A percentile compares a stretch with the other conserved stretches of the same genome.
phyloP scores from a whole-genome alignment of 2,329 filamentous ascomycete species.

The Fusarium praegraminearum region DNA sequence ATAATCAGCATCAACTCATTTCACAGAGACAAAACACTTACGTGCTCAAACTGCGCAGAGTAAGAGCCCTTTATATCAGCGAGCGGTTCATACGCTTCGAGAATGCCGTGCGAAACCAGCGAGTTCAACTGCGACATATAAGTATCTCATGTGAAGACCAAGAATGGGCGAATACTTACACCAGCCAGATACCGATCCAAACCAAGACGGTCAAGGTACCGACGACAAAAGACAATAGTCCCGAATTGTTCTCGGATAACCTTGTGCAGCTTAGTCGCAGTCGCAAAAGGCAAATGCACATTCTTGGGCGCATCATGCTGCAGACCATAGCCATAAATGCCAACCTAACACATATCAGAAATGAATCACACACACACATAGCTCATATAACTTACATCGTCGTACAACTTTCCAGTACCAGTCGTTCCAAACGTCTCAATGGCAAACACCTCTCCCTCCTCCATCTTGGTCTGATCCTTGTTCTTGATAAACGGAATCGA shows the following conservation, averaged over 20 bases:
- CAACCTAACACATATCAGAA: constrained; percentile 50
- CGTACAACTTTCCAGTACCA: constrained; percentile 81
- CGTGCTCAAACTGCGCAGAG: constrained; percentile 73
- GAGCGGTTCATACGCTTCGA: constrained; percentile 68
- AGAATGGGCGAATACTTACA: constrained; percentile 51
- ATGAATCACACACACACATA: rapidly evolving
- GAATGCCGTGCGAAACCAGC: constrained; percentile 67
- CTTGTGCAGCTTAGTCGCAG: constrained; percentile 68
- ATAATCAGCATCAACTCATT: constrained; percentile 3
- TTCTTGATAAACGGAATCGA: constrained; percentile 91
- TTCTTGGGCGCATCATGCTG: constrained; percentile 53
- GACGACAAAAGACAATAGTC: constrained; percentile 69
- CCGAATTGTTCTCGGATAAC: constrained; percentile 73
- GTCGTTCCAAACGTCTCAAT: constrained; percentile 95
- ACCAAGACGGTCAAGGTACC: constrained; percentile 74
- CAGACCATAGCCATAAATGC: constrained; percentile 65
- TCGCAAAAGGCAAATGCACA: constrained; percentile 58
- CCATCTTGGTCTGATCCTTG: constrained; percentile 89
- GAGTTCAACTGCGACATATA: constrained; percentile 63
- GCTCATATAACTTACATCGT: constrained; percentile 69
- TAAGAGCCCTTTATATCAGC: constrained; percentile 70
- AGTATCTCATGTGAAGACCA: not conserved
- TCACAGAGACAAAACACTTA: constrained; percentile 28
- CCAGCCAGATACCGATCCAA: constrained; percentile 69
- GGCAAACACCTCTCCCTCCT: constrained; percentile 91